Conservation (phyloP, 2,329 filamentous ascomycete species). For the Phialophora verrucosa region DNA sequence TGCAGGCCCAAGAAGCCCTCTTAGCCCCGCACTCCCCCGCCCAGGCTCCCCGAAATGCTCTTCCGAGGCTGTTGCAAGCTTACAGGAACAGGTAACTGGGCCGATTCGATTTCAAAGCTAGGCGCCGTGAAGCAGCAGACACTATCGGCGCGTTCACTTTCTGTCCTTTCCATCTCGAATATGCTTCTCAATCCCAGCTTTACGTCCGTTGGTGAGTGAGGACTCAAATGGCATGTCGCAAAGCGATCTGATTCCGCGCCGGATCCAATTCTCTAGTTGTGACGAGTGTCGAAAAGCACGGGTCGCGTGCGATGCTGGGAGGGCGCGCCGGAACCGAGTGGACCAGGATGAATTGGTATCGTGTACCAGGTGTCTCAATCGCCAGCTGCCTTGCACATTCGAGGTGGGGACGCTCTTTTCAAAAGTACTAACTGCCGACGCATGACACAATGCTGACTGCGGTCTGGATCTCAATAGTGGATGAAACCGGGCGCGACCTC, state of each 20-base stretch:
- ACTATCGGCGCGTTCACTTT: background rate
- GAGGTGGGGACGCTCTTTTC: conserved; percentile 20
- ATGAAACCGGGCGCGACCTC: conserved; percentile 15
- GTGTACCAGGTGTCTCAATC: conserved; percentile 39
- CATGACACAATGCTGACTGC: conserved; percentile 2
- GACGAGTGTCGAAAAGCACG: conserved; percentile 44
- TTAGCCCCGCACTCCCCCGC: too few relatives aligned
- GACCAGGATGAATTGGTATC: conserved; percentile 34
- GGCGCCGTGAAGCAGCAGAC: background rate
- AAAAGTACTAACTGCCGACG: background rate
- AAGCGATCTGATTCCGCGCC: conserved; percentile 31
- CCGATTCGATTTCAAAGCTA: background rate
- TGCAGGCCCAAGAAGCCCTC: background rate
- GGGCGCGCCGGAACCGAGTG: conserved; percentile 33
- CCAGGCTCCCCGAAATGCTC: too few relatives aligned
- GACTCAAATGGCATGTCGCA: conserved; percentile 18
- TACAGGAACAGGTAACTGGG: background rate
- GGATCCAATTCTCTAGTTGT: conserved; percentile 46
- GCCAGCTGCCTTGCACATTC: conserved; percentile 34
- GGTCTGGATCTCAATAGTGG: conserved; percentile 16
- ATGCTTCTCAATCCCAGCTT: background rate
- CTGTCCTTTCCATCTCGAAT: background rate
- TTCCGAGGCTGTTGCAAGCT: too few relatives aligned
- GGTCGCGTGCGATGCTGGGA: conserved; percentile 43
- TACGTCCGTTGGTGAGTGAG: background rate